phyloP scores from a whole-genome alignment of 768 basidiomycete species.

The Royoungia palumana region DNA sequence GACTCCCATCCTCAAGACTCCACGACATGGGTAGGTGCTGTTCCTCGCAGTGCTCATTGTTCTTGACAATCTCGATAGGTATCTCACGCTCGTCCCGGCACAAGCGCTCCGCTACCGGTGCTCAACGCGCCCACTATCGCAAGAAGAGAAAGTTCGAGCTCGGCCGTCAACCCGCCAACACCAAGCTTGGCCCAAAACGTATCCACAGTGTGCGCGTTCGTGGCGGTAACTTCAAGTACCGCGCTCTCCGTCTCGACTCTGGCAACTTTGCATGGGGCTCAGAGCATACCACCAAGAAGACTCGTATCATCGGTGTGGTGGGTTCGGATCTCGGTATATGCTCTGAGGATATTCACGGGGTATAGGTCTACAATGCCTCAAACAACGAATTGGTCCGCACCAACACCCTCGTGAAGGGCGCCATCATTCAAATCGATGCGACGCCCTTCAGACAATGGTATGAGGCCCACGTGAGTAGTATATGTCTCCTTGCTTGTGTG shows the following conservation, averaged over 20 bases:
- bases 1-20: slow-evolving; percentile 64
- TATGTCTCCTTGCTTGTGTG: neutral
- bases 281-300: slow-evolving; percentile 92
- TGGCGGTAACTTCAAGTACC: slow-evolving; percentile 93
- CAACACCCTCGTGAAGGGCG: slow-evolving; percentile 96
- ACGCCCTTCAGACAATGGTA: slow-evolving; percentile 99
- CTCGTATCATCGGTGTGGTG: slow-evolving; percentile 93
- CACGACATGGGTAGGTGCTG: slow-evolving; percentile 71
- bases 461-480: slow-evolving; percentile 85
- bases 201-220: slow-evolving; percentile 93
- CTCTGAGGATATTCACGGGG: slow-evolving; percentile 6
- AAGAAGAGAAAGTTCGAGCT: slow-evolving; percentile 99
- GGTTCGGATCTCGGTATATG: slow-evolving; percentile 33
- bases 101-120: slow-evolving; percentile 93
- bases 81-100: slow-evolving; percentile 96
- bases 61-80: slow-evolving; percentile 50
- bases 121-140: slow-evolving; percentile 92
- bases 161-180: slow-evolving; percentile 96
- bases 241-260: slow-evolving; percentile 92
- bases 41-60: slow-evolving; percentile 6
- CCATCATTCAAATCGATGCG: slow-evolving; percentile 97
- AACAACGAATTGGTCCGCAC: slow-evolving; percentile 99
- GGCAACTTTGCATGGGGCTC: slow-evolving; percentile 99
- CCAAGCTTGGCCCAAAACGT: slow-evolving; percentile 94
- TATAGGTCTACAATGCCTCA: slow-evolving; percentile 94